A percentile compares a stretch with the other conserved stretches of the same genome.
phyloP scores from a whole-genome alignment of 768 basidiomycete genomes.

The Suillus bovinus region DNA sequence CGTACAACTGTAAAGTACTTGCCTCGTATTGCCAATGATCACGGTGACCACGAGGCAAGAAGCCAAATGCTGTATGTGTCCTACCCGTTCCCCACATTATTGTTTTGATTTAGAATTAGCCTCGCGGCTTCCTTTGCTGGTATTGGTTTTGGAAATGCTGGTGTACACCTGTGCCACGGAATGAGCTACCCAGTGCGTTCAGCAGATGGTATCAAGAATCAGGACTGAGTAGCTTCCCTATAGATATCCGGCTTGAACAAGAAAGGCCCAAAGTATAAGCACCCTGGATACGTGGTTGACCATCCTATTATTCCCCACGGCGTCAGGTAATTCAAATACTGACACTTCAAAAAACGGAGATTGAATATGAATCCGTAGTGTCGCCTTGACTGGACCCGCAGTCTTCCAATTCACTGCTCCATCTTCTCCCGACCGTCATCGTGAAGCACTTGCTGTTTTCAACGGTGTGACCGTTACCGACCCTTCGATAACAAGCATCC shows the following conservation, averaged over 20 bases:
- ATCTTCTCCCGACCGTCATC: constrained; percentile 88
- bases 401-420: constrained; percentile 97
- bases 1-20: constrained; percentile 86
- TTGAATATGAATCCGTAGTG: constrained; percentile 41
- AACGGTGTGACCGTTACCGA: constrained; percentile 61
- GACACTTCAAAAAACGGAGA: background rate
- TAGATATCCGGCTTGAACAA: constrained; percentile 95
- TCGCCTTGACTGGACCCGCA: constrained; percentile 88
- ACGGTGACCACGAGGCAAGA: constrained; percentile 78
- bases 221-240: constrained; percentile 7
- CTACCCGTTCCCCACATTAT: background rate
- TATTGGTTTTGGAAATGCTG: constrained; percentile 93
- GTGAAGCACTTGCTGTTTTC: constrained; percentile 87
- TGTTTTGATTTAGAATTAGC: constrained; percentile 37
- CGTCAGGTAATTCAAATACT: constrained; percentile 50
- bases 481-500: constrained; percentile 68
- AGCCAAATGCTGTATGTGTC: constrained; percentile 81
- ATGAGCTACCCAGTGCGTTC: constrained; percentile 80
- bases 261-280: constrained; percentile 88
- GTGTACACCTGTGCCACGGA: constrained; percentile 88
- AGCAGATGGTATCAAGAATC: constrained; percentile 1
- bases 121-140: constrained; percentile 93
- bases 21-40: constrained; percentile 81
- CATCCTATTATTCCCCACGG: constrained; percentile 94
- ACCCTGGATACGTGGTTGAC: constrained; percentile 84